Conservation (phyloP, 345 rosid species). For the Pistacia vera region DNA sequence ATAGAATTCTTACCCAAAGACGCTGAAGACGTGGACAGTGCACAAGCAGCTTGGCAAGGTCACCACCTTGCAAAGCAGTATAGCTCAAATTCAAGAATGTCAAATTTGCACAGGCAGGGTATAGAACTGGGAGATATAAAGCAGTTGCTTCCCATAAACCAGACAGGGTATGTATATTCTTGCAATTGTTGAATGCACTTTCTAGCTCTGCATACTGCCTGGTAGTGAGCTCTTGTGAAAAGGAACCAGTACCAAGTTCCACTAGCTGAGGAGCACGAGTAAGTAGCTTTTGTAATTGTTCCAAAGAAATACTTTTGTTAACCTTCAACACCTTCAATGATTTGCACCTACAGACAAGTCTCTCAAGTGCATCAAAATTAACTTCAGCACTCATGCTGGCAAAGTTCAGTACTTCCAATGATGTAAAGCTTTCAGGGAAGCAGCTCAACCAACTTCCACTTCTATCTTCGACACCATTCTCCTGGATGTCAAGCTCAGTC, state of each 20-base stretch:
- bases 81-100: constrained; percentile 68
- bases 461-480: constrained; percentile 62
- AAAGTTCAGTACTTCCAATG: constrained; percentile 62
- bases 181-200: constrained; percentile 48
- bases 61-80: constrained; percentile 49
- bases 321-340: constrained; percentile 59
- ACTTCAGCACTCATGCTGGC: constrained; percentile 50
- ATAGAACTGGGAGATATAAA: constrained; percentile 46
- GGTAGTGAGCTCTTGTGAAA: constrained; percentile 43
- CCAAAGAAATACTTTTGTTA: constrained; percentile 46
- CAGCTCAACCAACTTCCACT: constrained; percentile 64
- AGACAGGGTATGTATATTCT: constrained; percentile 50
- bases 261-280: constrained; percentile 48
- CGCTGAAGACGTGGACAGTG: constrained; percentile 61
- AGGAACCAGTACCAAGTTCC: constrained; percentile 71
- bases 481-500: constrained; percentile 69
- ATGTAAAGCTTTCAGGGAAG: constrained; percentile 59
- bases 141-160: constrained; percentile 61
- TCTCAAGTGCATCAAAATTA: constrained; percentile 60
- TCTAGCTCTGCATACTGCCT: constrained; percentile 41
- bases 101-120: constrained; percentile 46
- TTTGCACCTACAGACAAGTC: constrained; percentile 59
- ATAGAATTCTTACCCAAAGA: constrained; percentile 52
- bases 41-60: constrained; percentile 52
- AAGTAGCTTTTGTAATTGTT: constrained; percentile 55